Evolutionary conservation across 768 basidiomycete genomes (phyloP).

Genomic region (Lentinula sp.): DNA sequence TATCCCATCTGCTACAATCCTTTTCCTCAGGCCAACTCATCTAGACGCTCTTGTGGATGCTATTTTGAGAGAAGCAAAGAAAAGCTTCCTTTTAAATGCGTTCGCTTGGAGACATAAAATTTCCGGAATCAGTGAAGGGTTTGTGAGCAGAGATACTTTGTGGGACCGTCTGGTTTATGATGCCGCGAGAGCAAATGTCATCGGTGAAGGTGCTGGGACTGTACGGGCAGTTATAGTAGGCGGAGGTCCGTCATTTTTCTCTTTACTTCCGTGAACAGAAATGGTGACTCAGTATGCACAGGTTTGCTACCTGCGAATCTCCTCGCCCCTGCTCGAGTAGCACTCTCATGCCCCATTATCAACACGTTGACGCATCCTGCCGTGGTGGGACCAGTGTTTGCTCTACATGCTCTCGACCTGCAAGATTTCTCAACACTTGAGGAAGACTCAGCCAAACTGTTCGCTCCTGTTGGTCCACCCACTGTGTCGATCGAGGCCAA

Average conservation of each 20-base stretch:
- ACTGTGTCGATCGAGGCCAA: constrained; percentile 82
- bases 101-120: constrained; percentile 79
- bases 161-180: constrained; percentile 82
- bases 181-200: constrained; percentile 49
- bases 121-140: constrained; percentile 63
- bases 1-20: constrained; percentile 70
- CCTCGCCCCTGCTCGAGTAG: constrained; percentile 62
- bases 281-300: constrained; percentile 15
- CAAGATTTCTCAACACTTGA: constrained; percentile 54
- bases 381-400: constrained; percentile 73
- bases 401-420: constrained; percentile 80
- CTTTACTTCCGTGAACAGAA: background rate
- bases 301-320: constrained; percentile 43
- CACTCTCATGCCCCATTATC: constrained; percentile 73
- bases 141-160: constrained; percentile 69
- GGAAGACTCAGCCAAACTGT: constrained; percentile 21
- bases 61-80: constrained; percentile 50
- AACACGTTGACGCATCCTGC: constrained; percentile 55
- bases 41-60: constrained; percentile 45
- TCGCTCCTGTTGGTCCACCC: constrained; percentile 68
- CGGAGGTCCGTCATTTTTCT: constrained; percentile 45
- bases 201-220: constrained; percentile 56
- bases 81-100: constrained; percentile 46
- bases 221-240: constrained; percentile 67
- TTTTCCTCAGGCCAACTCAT: constrained; percentile 69